phyloP scores from a whole-genome alignment of 2,329 filamentous ascomycete genomes.

The Ramichloridium luteum region DNA sequence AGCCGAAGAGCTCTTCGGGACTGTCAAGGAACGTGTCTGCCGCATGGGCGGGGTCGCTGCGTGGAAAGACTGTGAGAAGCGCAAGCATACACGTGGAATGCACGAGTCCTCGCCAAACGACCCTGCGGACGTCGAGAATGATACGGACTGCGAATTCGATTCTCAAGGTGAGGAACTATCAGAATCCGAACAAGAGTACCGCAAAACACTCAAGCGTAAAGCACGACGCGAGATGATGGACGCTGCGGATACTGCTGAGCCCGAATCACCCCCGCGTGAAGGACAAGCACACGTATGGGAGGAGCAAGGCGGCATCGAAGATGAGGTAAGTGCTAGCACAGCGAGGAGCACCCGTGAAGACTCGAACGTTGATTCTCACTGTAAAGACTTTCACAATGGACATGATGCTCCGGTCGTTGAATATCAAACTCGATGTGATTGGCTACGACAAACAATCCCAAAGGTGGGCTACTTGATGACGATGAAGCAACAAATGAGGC shows the following conservation, averaged over 20 bases:
- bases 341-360: conserved; percentile 1
- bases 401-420: conserved; percentile 54
- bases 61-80: conserved; percentile 31
- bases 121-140: conserved; percentile 21
- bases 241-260: conserved; percentile 19
- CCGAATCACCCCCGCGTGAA: conserved; percentile 29
- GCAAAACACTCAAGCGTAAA: conserved; percentile 37
- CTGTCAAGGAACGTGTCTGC: conserved; percentile 47
- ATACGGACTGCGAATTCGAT: conserved; percentile 27
- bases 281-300: conserved; percentile 22
- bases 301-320: conserved; percentile 26
- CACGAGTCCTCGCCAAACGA: conserved; percentile 23
- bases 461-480: conserved; percentile 36
- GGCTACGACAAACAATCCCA: conserved; percentile 48
- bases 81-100: conserved; percentile 20
- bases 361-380: background rate
- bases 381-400: conserved; percentile 53
- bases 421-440: conserved; percentile 50
- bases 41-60: conserved; percentile 51
- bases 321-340: conserved; percentile 30
- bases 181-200: conserved; percentile 32
- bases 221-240: conserved; percentile 36
- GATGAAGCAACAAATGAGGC: no score
- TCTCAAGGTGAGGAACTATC: conserved; percentile 23
- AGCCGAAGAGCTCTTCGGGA: conserved; percentile 55